Base-by-base conservation (phyloP, 352 stramenopile genomes). In the Phytophthora vignae region DNA sequence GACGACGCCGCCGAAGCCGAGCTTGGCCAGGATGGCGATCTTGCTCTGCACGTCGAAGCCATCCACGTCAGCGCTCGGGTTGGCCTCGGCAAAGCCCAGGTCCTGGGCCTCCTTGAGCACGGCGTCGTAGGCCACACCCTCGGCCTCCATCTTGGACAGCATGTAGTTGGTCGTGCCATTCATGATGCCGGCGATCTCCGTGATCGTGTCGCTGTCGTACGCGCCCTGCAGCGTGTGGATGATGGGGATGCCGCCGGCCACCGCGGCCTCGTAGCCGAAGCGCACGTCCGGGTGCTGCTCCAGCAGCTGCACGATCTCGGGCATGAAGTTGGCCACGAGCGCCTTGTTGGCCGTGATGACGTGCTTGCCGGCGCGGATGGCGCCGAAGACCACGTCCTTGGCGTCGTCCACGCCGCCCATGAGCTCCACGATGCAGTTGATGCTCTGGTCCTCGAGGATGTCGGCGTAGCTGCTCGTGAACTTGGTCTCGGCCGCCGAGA, bases 91-190 rank as follows among this genome's bases (percentile, higher is more conserved):
- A 76, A 85, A 99, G 31, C 96, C 94, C 64, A 98, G 69, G 29
- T 93, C 88, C 70, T 98, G 93, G 8, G 97, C 96, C 73, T 99
- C 96, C 66, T 95, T 96, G 2, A 99, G 83, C 33, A 98, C 97
- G 1, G 76, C 85, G 64, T 94, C 92, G 69, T 99, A 99, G 29
- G 95, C 94, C 14, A 92, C 88, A 33, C 93, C 93, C 70, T 97
- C 92, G 17, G 88, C 78, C 76, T 99, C 94, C 96, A 99, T 99
- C 85, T 98, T 99, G 54, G 91, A 97, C 48, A 99, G 77, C 92
- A 99, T 99, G 84, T 98, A 99, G 83, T 99, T 99, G 56, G 97
- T 99, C 8, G 96, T 99, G 52, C 97, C 97, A 79, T 99, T 99
- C 86, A 98, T 97, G 76, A 99, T 99, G 22, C 97, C 97, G 40